Evolutionary conservation across 2,329 filamentous ascomycete species (phyloP).

Genomic region (Gremmenia infestans): DNA sequence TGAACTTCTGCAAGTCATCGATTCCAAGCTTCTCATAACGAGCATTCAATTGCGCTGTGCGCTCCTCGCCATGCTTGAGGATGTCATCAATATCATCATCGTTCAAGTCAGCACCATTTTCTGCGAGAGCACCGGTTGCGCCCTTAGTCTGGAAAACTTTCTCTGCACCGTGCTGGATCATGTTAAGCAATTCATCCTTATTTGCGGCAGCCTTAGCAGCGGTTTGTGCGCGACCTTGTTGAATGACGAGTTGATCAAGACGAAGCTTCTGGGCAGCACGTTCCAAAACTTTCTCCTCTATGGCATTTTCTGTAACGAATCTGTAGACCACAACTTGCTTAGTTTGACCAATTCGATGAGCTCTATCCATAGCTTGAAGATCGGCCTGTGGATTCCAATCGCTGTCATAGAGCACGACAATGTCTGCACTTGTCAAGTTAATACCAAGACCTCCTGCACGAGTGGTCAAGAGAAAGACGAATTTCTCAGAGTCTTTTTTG

Average conservation of each 20-base stretch:
- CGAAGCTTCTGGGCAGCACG: constrained; percentile 94
- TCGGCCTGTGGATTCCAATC: constrained; percentile 99
- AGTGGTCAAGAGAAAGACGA: constrained; percentile 91
- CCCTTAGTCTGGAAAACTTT: constrained; percentile 80
- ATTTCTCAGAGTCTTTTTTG: constrained; percentile 90
- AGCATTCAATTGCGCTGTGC: constrained; percentile 84
- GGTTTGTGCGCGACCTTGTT: constrained; percentile 89
- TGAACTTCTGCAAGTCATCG: constrained; percentile 96
- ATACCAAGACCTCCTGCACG: constrained; percentile 94
- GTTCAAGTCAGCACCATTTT: constrained; percentile 58
- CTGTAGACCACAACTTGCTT: constrained; percentile 97
- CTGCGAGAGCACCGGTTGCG: constrained; percentile 53
- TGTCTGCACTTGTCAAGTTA: constrained; percentile 91
- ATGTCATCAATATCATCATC: constrained; percentile 92
- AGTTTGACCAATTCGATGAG: constrained; percentile 96
- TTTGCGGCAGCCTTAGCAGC: constrained; percentile 87
- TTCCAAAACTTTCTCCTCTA: constrained; percentile 97
- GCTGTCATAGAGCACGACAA: constrained; percentile 93
- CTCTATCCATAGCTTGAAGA: constrained; percentile 97
- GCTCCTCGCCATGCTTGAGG: constrained; percentile 76
- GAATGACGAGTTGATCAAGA: constrained; percentile 94
- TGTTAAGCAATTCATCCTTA: constrained; percentile 91
- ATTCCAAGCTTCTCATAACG: constrained; percentile 97
- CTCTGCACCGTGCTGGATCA: constrained; percentile 99
- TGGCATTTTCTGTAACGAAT: constrained; percentile 96